Evolutionary conservation across 345 rosid species (phyloP), one percentile per base, ranked within the genome.

Genomic region (Salix udensis): DNA sequence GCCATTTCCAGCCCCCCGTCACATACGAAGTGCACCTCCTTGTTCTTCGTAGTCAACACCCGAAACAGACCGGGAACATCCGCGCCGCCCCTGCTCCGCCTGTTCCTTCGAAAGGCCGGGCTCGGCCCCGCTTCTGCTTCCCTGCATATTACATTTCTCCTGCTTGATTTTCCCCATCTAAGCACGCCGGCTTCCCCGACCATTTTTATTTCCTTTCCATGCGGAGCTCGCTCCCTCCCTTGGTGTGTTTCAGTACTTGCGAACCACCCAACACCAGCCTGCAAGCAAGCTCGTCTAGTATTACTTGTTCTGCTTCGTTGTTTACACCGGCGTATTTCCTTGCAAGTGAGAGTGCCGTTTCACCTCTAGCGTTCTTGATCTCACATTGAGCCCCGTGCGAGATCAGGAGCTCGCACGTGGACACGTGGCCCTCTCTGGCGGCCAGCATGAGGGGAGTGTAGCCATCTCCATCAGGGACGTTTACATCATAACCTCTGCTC

Each of bases 361-460:
- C 93, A 3, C 98, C 99, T 75, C 84, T 86, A 16, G 76, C 73
- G 53, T 84, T 92, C 88, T 77, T 90, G 26, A 76, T 83, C 36
- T 87, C 79, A 24, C 97, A 93, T 36, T 80, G 76, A 26, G 97
- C 96, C 0, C 98, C 98, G 1, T 66, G 73, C 2, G 89, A 78
- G 58, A 96, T 87, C 81, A 96, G 74, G 53, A 92, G 88, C 80
- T 87, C 81, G 12, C 99, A 90, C 80, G 88, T 83, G 37, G 84
- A 72, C 21, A 87, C 79, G 66, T 89, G 92, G 39, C 97, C 98
- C 84, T 88, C 94, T 76, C 82, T 90, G 8, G 98, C 99, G 13
- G 98, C 98, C 71, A 96, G 84, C 97, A 96, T 96, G 26, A 96
- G 91, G 2, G 99, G 95, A 70, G 98, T 91, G 80, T 91, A 89